Evolutionary conservation across 768 basidiomycete species (phyloP).

Genomic region (Suillus weaverae): DNA sequence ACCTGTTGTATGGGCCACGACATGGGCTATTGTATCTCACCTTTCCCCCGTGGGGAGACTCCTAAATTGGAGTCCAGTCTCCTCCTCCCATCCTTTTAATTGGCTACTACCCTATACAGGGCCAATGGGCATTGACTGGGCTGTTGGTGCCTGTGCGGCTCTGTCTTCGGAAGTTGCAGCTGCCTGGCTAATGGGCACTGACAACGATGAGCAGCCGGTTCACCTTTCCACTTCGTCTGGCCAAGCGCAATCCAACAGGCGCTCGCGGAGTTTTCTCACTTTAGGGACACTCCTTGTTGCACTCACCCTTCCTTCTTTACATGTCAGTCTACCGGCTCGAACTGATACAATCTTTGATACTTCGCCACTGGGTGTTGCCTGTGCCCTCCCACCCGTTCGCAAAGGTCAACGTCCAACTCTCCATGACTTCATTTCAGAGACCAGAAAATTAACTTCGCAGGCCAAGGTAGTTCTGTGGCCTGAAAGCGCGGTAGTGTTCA

Average conservation of each 20-base stretch:
- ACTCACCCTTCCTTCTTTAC: slow-evolving; percentile 59
- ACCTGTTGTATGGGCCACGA: slow-evolving; percentile 66
- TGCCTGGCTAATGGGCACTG: slow-evolving; percentile 54
- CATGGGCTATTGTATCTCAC: slow-evolving; percentile 55
- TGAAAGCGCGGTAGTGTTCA: slow-evolving; percentile 73
- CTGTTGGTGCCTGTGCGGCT: slow-evolving; percentile 74
- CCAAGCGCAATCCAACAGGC: slow-evolving; percentile 5
- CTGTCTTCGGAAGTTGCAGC: slow-evolving; percentile 55
- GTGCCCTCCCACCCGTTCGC: slow-evolving; percentile 56
- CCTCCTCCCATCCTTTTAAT: slow-evolving; percentile 51
- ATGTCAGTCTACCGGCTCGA: slow-evolving; percentile 40
- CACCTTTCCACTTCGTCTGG: slow-evolving; percentile 7
- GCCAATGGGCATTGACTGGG: slow-evolving; percentile 66
- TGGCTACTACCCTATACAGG: slow-evolving; percentile 67
- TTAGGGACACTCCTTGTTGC: slow-evolving; percentile 42
- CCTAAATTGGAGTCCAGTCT: slow-evolving; percentile 66
- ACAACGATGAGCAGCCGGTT: slow-evolving; percentile 14
- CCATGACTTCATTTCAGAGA: slow-evolving; percentile 64
- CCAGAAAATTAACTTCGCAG: slow-evolving; percentile 36
- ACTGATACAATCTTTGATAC: slow-evolving; percentile 34
- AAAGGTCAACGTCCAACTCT: slow-evolving; percentile 48
- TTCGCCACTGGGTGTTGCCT: slow-evolving; percentile 66
- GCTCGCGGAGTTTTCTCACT: slow-evolving; percentile 30
- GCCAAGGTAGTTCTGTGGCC: slow-evolving; percentile 77
- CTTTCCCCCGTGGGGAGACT: slow-evolving; percentile 71